Evolutionary conservation across 1,284 basidiomycete species (phyloP).

Genomic region (Caloboletus firmus): DNA sequence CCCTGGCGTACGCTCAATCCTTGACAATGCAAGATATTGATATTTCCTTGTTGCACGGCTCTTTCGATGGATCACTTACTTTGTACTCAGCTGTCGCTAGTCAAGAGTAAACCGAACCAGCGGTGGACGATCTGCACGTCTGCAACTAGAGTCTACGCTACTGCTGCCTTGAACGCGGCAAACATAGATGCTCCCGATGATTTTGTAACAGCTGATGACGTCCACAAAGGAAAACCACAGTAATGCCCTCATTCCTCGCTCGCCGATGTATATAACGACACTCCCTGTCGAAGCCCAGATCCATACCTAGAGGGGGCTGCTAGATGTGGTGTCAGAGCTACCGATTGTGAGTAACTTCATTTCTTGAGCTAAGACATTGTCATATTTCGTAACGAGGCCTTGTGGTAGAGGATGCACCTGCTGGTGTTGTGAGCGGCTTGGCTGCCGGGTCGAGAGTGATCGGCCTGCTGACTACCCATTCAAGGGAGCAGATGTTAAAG

Average conservation of each 20-base stretch:
- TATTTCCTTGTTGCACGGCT: neutral
- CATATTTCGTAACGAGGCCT: slow-evolving; percentile 48
- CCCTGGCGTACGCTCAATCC: slow-evolving; percentile 57
- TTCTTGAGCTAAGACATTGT: neutral
- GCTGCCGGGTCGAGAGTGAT: slow-evolving; percentile 80
- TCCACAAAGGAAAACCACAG: slow-evolving; percentile 78
- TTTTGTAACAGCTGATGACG: slow-evolving; percentile 80
- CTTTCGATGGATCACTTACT: neutral
- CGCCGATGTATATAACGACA: slow-evolving; percentile 25
- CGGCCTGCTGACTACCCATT: slow-evolving; percentile 78
- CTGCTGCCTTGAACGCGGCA: slow-evolving; percentile 51
- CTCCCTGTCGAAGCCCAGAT: slow-evolving; percentile 60
- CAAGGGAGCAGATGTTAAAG: slow-evolving; percentile 59
- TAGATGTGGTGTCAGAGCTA: slow-evolving; percentile 57
- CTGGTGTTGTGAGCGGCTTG: slow-evolving; percentile 71
- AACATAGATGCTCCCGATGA: slow-evolving; percentile 59
- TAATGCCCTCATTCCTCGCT: slow-evolving; percentile 34
- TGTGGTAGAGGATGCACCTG: slow-evolving; percentile 87
- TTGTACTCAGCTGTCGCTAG: slow-evolving; percentile 44
- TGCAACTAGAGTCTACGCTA: slow-evolving; percentile 60
- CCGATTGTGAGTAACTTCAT: slow-evolving; percentile 48
- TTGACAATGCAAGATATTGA: slow-evolving; percentile 53
- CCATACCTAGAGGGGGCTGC: slow-evolving; percentile 79
- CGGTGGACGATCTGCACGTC: slow-evolving; percentile 71
- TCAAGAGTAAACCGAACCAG: slow-evolving; percentile 48